Percentiles rank a stretch among this genome's conserved stretches.
Evolutionary conservation across 495 filamentous ascomycete genomes (phyloP).

Genomic region (Xylaria telfairii): DNA sequence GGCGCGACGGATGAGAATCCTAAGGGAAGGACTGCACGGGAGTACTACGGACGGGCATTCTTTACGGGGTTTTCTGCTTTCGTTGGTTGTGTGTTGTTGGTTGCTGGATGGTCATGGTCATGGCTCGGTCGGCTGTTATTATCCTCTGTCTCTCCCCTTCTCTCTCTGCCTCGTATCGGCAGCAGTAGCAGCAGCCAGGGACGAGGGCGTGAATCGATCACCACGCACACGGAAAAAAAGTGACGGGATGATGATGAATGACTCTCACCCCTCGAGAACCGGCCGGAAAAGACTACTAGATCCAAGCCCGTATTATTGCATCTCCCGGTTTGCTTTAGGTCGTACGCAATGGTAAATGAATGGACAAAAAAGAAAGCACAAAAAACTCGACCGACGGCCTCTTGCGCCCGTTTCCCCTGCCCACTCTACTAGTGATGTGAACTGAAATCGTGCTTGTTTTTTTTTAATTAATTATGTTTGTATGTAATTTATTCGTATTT

Average conservation of each 20-base stretch:
- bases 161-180: slow-evolving; percentile 15
- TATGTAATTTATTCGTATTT: not conserved
- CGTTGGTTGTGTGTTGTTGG: slow-evolving; percentile 36
- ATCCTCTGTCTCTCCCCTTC: slow-evolving; percentile 12
- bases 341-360: slow-evolving; percentile 45
- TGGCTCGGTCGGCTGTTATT: slow-evolving; percentile 31
- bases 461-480: not conserved
- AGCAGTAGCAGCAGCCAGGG: slow-evolving; percentile 22
- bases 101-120: slow-evolving; percentile 42
- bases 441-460: not conserved
- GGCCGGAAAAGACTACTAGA: slow-evolving; percentile 27
- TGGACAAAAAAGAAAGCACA: slow-evolving; percentile 35
- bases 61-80: slow-evolving; percentile 51
- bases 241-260: slow-evolving; percentile 24
- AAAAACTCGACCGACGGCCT: slow-evolving; percentile 16
- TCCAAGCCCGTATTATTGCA: slow-evolving; percentile 39
- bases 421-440: not conserved
- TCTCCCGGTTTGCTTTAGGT: slow-evolving; percentile 44
- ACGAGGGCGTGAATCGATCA: slow-evolving; percentile 28
- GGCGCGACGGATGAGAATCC: slow-evolving; percentile 30
- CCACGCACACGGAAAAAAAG: slow-evolving; percentile 15
- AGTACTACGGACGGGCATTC: slow-evolving; percentile 43
- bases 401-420: not conserved
- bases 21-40: slow-evolving; percentile 37
- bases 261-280: slow-evolving; percentile 20